Conservation (phyloP, 2,329 filamentous ascomycete species). For the Harringtonia lauricola region DNA sequence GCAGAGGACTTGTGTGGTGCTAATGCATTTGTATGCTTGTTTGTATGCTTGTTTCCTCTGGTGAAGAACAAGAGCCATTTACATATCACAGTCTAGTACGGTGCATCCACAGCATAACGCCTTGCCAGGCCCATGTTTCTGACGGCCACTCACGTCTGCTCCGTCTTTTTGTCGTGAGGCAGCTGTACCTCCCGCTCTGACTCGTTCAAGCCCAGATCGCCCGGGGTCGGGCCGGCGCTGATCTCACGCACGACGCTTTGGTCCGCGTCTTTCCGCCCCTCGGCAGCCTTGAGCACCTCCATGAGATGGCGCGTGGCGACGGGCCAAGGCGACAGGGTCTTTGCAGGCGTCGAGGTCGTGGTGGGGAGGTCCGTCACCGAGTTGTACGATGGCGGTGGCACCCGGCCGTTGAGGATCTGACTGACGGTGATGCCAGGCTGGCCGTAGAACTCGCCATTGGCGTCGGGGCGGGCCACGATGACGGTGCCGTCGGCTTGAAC, state of each 20-base stretch:
- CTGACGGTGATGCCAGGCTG: conserved; percentile 14
- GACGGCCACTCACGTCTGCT: background rate
- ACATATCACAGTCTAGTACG: too few relatives aligned
- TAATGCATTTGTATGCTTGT: too few relatives aligned
- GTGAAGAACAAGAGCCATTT: too few relatives aligned
- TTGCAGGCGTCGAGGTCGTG: background rate
- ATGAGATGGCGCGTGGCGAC: conserved; percentile 9
- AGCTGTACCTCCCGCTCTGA: background rate
- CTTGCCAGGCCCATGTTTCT: too few relatives aligned
- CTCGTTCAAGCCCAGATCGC: conserved; percentile 3
- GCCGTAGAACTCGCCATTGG: conserved; percentile 62
- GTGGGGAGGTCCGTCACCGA: background rate
- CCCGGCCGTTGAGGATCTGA: conserved; percentile 10
- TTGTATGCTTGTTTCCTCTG: too few relatives aligned
- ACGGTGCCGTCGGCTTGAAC: conserved; percentile 64
- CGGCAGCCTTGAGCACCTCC: conserved; percentile 13
- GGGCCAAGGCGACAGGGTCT: conserved; percentile 4
- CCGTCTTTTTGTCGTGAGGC: background rate
- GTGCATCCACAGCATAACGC: too few relatives aligned
- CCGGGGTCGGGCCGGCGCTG: conserved; percentile 4
- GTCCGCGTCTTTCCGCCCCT: conserved; percentile 10
- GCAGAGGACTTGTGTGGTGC: too few relatives aligned
- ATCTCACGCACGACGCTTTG: conserved; percentile 2
- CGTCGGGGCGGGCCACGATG: conserved; percentile 60
- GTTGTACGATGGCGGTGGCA: conserved; percentile 5